phyloP scores from a whole-genome alignment of 495 filamentous ascomycete genomes.

The Penicillium cosmopolitanum region DNA sequence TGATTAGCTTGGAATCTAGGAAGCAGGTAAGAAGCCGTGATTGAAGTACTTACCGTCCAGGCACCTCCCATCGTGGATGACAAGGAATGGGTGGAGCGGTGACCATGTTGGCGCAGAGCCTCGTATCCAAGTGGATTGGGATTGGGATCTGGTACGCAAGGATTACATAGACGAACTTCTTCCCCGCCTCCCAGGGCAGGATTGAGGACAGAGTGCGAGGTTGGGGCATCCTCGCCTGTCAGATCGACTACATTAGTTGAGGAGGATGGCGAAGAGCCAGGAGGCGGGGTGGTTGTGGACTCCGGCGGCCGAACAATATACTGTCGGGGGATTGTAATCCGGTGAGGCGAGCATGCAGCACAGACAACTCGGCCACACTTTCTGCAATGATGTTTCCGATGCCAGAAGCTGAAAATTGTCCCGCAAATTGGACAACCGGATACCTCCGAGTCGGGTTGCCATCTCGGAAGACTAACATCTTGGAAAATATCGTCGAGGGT shows the following conservation, averaged over 20 bases:
- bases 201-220: constrained; percentile 38
- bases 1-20: neutral
- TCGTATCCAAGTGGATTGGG: constrained; percentile 58
- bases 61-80: constrained; percentile 21
- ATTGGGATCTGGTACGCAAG: constrained; percentile 92
- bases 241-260: constrained; percentile 41
- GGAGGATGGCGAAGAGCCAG: constrained; percentile 24
- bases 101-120: constrained; percentile 29
- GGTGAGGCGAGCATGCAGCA: constrained; percentile 86
- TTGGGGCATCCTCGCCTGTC: constrained; percentile 40
- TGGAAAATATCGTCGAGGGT: constrained; percentile 1
- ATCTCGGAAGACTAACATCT: constrained; percentile 57
- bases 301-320: constrained; percentile 87
- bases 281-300: constrained; percentile 23
- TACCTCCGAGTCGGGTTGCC: constrained; percentile 86
- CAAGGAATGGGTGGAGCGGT: constrained; percentile 29
- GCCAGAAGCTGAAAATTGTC: constrained; percentile 79
- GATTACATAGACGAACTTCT: constrained; percentile 90
- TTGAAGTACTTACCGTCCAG: constrained; percentile 17
- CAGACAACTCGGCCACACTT: constrained; percentile 97
- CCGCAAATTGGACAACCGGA: constrained; percentile 80
- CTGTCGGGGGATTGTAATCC: constrained; percentile 90
- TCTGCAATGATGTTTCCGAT: constrained; percentile 91
- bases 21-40: neutral
- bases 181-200: constrained; percentile 75